Percentiles rank a stretch among this genome's conserved stretches.
Conservation (phyloP, 805 yeast species). For the Candida incommunis region DNA sequence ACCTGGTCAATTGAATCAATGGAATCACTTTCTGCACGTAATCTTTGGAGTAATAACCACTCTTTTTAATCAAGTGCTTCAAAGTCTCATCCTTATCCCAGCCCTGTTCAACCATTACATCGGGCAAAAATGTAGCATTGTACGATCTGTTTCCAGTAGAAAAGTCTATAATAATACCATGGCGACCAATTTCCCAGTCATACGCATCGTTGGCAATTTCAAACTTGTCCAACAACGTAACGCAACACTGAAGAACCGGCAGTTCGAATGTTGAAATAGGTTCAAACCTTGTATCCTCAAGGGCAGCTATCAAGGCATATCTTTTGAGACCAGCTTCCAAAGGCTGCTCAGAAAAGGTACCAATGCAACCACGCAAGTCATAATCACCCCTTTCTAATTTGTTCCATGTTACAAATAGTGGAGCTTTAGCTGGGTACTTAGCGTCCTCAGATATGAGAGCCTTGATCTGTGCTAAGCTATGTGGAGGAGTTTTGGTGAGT, state of each 20-base stretch:
- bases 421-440: constrained; percentile 22
- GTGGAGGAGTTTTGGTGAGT: constrained; percentile 3
- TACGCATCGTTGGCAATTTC: constrained; percentile 34
- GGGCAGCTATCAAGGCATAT: constrained; percentile 56
- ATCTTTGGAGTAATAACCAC: constrained; percentile 26
- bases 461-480: constrained; percentile 6
- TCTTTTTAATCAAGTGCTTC: constrained; percentile 55
- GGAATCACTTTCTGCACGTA: background rate
- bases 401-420: constrained; percentile 86
- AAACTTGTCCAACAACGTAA: constrained; percentile 52
- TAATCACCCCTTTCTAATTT: constrained; percentile 15
- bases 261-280: constrained; percentile 50
- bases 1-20: constrained; percentile 33
- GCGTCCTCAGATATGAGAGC: constrained; percentile 5
- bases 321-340: constrained; percentile 43
- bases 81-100: constrained; percentile 70
- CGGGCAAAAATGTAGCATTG: constrained; percentile 80
- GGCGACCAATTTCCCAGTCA: constrained; percentile 72
- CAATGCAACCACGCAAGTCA: constrained; percentile 79
- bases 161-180: constrained; percentile 62
- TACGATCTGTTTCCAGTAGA: constrained; percentile 23
- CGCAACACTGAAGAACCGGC: constrained; percentile 34
- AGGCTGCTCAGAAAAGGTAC: constrained; percentile 54
- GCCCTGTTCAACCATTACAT: constrained; percentile 75
- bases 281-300: constrained; percentile 64